Base-by-base conservation (phyloP, 305 asterid species). In the Fraxinus sp. region DNA sequence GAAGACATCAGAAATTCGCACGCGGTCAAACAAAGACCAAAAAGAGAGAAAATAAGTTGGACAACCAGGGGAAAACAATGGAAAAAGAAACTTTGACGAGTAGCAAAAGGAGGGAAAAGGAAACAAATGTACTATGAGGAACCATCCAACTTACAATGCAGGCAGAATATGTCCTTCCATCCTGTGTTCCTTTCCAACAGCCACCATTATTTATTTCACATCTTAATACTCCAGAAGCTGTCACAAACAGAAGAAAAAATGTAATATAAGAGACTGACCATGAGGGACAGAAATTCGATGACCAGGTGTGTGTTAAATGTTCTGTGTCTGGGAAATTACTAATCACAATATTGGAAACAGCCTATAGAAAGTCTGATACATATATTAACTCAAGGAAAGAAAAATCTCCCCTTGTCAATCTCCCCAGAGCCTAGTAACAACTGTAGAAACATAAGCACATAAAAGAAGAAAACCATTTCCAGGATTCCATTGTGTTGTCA, bases 171-270 rank as follows among this genome's bases (percentile, higher is more conserved):
- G 98, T 92, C 83, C 86, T 87, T 76, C 98, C 97, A 77, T 86
- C 89, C 86, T 80, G 87, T 18, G 93, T 89, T 59, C 88, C 95
- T 86, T 86, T 93, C 99, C 99, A 96, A 87, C 99, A 96, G 77
- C 99, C 98, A 82, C 98, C 98, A 4, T 92, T 92, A 80, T 91
- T 93, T 81, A 96, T 82, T 87, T 84, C 95, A 87, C 98, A 96
- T 82, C 98, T 92, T 80, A 92, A 86, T 82, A 94, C 92, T 82
- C 99, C 99, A 77, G 98, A 91, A 86, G 97, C 98, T 96, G 93
- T 73, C 79, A 87, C 79, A 83, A 55, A 75, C 79, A 72, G 77
- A 75, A 64, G 41, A 70, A 16, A 30, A 70, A 70, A 32, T 32
- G 43, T 70, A 37, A 70, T 14, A 72, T 30, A 83, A n/a, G 57